These are phyloP conservation scores for Quercus lobata DNA, from an alignment of 331 rosid species.

Conservation along the genomic window DNA sequence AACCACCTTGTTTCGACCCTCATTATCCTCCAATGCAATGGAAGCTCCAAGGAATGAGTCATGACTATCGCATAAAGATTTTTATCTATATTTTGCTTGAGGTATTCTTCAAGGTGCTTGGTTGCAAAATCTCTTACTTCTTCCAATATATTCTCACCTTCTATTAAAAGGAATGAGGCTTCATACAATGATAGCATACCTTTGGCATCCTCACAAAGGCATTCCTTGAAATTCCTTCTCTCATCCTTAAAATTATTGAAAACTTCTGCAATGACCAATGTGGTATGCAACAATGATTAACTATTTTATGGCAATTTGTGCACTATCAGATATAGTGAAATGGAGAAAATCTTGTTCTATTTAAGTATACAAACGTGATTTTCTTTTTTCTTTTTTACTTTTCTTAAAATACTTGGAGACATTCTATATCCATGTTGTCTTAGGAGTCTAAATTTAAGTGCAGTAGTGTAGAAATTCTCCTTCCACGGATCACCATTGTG, in stretches of 20 bases:
- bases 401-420: not conserved
- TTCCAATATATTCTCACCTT: constrained; percentile 20
- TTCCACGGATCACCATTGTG: too few relatives aligned
- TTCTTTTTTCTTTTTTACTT: too few relatives aligned
- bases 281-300: too few relatives aligned
- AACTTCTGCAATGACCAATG: constrained; percentile 12
- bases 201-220: not conserved
- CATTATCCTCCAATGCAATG: not conserved
- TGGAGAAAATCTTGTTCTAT: too few relatives aligned
- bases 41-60: constrained; percentile 25
- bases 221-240: not conserved
- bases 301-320: too few relatives aligned
- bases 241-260: not conserved
- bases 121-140: constrained; percentile 16
- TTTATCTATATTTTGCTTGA: not conserved
- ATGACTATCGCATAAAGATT: not conserved
- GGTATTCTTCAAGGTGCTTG: constrained; percentile 9
- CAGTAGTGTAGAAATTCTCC: not conserved
- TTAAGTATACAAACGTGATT: too few relatives aligned
- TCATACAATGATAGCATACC: constrained; percentile 24
- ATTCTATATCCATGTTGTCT: too few relatives aligned
- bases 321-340: not conserved
- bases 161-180: constrained; percentile 17
- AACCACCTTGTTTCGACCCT: too few relatives aligned
- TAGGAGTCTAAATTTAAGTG: not conserved